Evolutionary conservation across 2,329 filamentous ascomycete genomes (phyloP).

Genomic region (Berkeleyomyces rouxiae): DNA sequence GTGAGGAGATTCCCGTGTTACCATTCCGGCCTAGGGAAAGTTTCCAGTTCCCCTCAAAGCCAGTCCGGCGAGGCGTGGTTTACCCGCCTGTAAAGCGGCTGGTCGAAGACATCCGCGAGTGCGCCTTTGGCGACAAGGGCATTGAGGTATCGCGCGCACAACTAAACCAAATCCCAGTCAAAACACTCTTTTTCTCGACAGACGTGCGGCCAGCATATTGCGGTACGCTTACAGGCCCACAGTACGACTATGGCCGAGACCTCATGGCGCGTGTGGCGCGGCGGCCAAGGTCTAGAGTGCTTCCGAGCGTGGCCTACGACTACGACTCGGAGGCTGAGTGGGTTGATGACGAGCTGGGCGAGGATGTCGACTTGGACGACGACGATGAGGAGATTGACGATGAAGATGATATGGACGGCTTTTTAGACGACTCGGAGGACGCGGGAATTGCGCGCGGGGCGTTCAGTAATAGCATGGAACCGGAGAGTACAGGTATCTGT

Average conservation of each 20-base stretch:
- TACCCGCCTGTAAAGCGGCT: conserved; percentile 42
- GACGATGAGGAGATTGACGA: conserved; percentile 54
- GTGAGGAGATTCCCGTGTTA: conserved; percentile 27
- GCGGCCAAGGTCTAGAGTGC: conserved; percentile 34
- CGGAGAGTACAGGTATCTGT: conserved; percentile 62
- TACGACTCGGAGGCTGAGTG: conserved; percentile 79
- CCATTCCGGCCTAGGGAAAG: conserved; percentile 29
- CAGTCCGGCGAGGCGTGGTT: conserved; percentile 28
- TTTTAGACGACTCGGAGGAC: conserved; percentile 77
- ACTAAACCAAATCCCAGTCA: conserved; percentile 42
- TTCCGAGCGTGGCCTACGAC: conserved; percentile 54
- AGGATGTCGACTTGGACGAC: conserved; percentile 53
- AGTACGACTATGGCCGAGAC: conserved; percentile 26
- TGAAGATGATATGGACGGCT: conserved; percentile 76
- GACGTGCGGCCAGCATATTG: conserved; percentile 55
- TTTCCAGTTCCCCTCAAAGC: conserved; percentile 29
- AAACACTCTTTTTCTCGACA: conserved; percentile 43
- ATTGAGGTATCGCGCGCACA: conserved; percentile 22
- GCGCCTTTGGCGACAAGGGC: conserved; percentile 19
- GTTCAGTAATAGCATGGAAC: conserved; percentile 55
- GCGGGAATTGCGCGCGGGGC: conserved; percentile 35
- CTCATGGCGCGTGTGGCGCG: conserved; percentile 36
- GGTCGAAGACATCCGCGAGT: conserved; percentile 31
- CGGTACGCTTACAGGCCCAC: conserved; percentile 52
- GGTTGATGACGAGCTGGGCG: conserved; percentile 55